Percentiles rank a stretch among this genome's conserved stretches.
Evolutionary conservation across 352 stramenopile genomes (phyloP).

Genomic region (Globisporangium parvum): DNA sequence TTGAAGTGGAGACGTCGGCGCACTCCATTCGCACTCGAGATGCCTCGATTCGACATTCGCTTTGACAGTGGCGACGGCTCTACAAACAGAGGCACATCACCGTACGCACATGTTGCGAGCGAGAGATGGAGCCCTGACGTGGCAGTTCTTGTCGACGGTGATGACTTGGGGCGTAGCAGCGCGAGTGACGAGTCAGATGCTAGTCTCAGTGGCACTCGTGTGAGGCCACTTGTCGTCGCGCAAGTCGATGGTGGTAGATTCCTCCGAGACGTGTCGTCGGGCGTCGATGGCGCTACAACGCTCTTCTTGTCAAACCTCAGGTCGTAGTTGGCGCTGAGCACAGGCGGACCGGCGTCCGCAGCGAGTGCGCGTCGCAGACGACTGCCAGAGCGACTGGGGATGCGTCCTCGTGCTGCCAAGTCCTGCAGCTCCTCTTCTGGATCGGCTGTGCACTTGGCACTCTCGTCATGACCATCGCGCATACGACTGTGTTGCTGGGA

Average conservation of each 20-base stretch:
- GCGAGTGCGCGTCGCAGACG: constrained; percentile 17
- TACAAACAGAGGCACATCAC: constrained; percentile 28
- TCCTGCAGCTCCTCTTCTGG: constrained; percentile 1
- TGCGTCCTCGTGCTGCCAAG: constrained; percentile 4
- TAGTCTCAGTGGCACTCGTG: constrained; percentile 3
- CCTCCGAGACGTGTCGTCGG: background rate
- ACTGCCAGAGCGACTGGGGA: constrained; percentile 15
- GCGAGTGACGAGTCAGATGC: background rate
- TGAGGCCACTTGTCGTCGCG: background rate
- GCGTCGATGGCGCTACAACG: background rate
- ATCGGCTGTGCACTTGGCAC: background rate
- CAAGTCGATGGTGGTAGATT: background rate
- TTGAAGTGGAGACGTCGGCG: constrained; percentile 18
- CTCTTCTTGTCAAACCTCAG: constrained; percentile 13
- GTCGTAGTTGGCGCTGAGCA: constrained; percentile 27
- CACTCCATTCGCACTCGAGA: constrained; percentile 22
- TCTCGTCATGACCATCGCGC: background rate
- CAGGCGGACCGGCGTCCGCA: constrained; percentile 14
- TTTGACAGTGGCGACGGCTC: constrained; percentile 41
- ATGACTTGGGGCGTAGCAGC: constrained; percentile 8
- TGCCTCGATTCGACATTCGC: constrained; percentile 25
- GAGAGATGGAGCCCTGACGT: constrained; percentile 2
- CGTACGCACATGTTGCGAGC: constrained; percentile 29
- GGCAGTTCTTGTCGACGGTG: background rate
- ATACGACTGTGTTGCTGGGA: background rate